Evolutionary conservation across 2,329 filamentous ascomycete species (phyloP), one percentile per base, ranked within the genome.

Genomic region (Hypoxylon sp.): DNA sequence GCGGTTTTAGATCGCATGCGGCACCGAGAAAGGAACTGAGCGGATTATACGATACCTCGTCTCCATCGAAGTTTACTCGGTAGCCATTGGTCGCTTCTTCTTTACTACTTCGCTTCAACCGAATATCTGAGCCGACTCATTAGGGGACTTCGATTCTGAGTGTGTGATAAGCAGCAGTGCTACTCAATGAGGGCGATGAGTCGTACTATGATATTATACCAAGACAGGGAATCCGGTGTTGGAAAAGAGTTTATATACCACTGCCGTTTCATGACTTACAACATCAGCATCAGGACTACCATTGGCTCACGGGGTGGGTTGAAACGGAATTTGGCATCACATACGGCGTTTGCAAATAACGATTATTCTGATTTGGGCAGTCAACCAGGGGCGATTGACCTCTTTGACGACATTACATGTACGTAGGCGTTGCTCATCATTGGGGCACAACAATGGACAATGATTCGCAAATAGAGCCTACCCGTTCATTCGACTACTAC

Each of bases 181-280:
- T 61, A 58, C 57, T 30, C 47, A 45, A 54, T 19, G 56, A 58
- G 48, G 67, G 61, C 63, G 62, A 65, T 58, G 46, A 58, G 69
- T 64, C 68, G 62, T 73, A 71, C 70, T 62, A 70, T 71, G 68
- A 72, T 69, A 69, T 72, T 75, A 73, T 74, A 73, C 67, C 68
- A 73, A 70, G 69, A 72, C 69, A 63, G 68, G 73, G 70, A 63
- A 68, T 70, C 68, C 65, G 74, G 74, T 74, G 73, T 75, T 74
- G 72, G 72, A 74, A 74, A 74, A 74, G 70, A 70, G 72, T 66
- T 69, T 74, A 74, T 74, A 74, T 74, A 75, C 72, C 74, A 75
- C 63, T 72, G 60, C 70, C 58, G 69, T 72, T 71, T 74, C 67
- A 68, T 72, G 73, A 72, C 73, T 72, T 71, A 71, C 71, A 70